Evolutionary conservation across 495 filamentous ascomycete genomes (phyloP).

Genomic region (Aspergillus coremiiformis): DNA sequence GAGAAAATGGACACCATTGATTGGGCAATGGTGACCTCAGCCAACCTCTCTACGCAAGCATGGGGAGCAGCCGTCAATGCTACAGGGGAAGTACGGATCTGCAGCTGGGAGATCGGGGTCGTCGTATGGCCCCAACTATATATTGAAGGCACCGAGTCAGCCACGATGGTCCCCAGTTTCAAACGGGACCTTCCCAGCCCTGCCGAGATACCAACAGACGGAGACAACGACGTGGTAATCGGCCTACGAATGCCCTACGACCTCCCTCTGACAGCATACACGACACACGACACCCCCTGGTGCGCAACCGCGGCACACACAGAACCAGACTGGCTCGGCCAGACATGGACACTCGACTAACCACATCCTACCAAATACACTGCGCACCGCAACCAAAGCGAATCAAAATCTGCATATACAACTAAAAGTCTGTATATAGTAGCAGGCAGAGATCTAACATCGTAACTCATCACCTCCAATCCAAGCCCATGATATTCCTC

Average conservation of each 20-base stretch:
- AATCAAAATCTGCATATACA: not conserved
- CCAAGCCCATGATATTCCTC: not conserved
- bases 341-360: constrained; percentile 33
- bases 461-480: constrained; percentile 3
- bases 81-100: constrained; percentile 56
- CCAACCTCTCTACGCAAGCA: constrained; percentile 82
- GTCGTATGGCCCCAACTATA: constrained; percentile 75
- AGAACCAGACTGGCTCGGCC: constrained; percentile 67
- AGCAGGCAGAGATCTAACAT: not conserved
- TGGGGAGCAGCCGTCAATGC: constrained; percentile 62
- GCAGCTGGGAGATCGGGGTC: constrained; percentile 82
- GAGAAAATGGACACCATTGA: constrained; percentile 49
- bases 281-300: constrained; percentile 63
- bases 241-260: constrained; percentile 79
- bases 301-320: constrained; percentile 55
- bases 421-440: not conserved
- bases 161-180: constrained; percentile 65
- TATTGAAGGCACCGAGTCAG: constrained; percentile 21
- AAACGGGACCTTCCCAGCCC: constrained; percentile 45
- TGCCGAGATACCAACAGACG: constrained; percentile 19
- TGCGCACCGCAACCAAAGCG: too few species aligned
- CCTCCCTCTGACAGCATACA: constrained; percentile 64
- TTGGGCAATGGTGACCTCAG: constrained; percentile 81
- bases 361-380: not conserved
- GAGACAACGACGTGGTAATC: constrained; percentile 26